Conservation (phyloP, 208 protist genomes). For the Leishmania lainsoni region DNA sequence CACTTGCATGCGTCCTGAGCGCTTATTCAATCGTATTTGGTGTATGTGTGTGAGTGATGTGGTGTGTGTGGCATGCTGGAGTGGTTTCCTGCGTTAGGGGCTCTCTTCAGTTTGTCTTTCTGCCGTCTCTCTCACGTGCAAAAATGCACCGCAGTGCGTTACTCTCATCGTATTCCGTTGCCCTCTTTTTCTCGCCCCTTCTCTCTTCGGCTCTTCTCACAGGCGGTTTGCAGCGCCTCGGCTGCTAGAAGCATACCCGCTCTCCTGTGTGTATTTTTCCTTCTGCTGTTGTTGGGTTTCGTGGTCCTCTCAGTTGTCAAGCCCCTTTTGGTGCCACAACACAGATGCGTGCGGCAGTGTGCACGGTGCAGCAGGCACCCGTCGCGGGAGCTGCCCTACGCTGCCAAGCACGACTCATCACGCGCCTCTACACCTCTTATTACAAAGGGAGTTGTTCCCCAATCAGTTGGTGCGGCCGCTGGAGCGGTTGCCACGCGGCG, state of each 20-base stretch:
- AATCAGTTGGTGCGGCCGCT: conserved; percentile 71
- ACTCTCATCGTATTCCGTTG: not conserved
- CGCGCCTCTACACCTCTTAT: conserved; percentile 88
- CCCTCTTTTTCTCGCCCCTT: not conserved
- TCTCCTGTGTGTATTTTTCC: not conserved
- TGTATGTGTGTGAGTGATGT: not conserved
- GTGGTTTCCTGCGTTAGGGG: not conserved
- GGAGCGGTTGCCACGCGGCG: conserved; percentile 55
- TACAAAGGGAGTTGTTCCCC: conserved; percentile 74
- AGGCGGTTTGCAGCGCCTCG: not conserved
- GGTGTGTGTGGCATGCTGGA: not conserved
- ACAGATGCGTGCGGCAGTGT: conserved; percentile 6
- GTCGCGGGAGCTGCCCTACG: conserved; percentile 23
- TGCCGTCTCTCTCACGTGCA: not conserved
- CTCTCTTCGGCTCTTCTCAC: not conserved
- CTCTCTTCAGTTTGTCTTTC: not conserved
- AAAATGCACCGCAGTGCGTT: not conserved
- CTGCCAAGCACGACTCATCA: conserved; percentile 60
- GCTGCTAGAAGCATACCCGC: not conserved
- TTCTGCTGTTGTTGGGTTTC: not conserved
- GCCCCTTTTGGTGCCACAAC: no score
- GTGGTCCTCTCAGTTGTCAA: not conserved
- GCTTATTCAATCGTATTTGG: not conserved
- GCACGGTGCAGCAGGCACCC: not conserved
- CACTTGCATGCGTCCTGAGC: not conserved